phyloP scores from a whole-genome alignment of 1,284 basidiomycete genomes.

The Cryptococcus jaspeensis region DNA sequence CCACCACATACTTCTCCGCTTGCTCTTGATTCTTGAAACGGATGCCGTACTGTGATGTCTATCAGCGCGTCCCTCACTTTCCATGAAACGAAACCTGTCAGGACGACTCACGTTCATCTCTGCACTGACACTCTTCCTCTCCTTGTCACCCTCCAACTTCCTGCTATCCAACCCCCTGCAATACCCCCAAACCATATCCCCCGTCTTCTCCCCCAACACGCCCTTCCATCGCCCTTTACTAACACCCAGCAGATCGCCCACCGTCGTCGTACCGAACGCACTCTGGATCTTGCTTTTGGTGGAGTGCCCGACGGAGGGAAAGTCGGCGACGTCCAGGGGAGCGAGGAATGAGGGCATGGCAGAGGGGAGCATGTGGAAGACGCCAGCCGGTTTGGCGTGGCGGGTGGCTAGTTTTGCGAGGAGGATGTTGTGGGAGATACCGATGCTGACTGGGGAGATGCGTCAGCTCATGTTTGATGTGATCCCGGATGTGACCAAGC shows the following conservation, averaged over 20 bases:
- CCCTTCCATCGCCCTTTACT: slow-evolving; percentile 66
- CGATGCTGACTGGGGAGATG: slow-evolving; percentile 73
- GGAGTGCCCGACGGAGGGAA: slow-evolving; percentile 84
- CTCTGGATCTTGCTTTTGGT: slow-evolving; percentile 65
- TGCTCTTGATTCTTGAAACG: slow-evolving; percentile 80
- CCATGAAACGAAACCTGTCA: not conserved
- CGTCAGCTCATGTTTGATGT: not conserved
- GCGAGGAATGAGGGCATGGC: slow-evolving; percentile 59
- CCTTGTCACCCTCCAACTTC: slow-evolving; percentile 75
- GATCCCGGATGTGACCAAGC: not conserved
- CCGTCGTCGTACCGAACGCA: slow-evolving; percentile 68
- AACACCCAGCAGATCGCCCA: slow-evolving; percentile 67
- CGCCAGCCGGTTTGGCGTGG: slow-evolving; percentile 77
- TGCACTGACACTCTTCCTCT: slow-evolving; percentile 80
- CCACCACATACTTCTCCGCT: slow-evolving; percentile 71
- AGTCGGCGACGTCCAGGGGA: slow-evolving; percentile 75
- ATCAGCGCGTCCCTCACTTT: not conserved
- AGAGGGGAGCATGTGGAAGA: slow-evolving; percentile 62
- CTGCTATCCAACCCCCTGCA: slow-evolving; percentile 79
- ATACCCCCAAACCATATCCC: slow-evolving; percentile 79
- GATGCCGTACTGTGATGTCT: slow-evolving; percentile 74
- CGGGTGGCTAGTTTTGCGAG: slow-evolving; percentile 89
- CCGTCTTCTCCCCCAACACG: slow-evolving; percentile 75
- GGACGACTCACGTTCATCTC: slow-evolving; percentile 75
- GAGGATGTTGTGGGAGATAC: slow-evolving; percentile 87